phyloP scores from a whole-genome alignment of 1,284 basidiomycete species.

The Ganoderma leucocontextum region DNA sequence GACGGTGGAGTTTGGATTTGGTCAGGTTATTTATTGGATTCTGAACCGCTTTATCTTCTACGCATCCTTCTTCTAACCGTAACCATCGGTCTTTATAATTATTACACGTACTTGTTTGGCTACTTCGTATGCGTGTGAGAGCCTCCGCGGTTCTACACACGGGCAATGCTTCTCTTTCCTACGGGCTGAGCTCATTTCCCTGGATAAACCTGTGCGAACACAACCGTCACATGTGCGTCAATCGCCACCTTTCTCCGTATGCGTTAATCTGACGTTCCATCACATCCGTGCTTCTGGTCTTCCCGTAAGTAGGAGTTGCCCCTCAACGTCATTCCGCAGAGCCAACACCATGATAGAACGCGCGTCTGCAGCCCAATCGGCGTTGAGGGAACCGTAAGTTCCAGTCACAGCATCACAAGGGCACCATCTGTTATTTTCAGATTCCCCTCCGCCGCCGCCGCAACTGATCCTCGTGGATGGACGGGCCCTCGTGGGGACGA shows the following conservation, averaged over 20 bases:
- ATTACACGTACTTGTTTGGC: neutral
- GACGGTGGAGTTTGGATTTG: neutral
- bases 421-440: neutral
- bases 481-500: neutral
- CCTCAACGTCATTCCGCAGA: neutral
- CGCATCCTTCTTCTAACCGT: neutral
- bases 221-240: neutral
- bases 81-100: neutral
- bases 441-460: neutral
- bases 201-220: neutral
- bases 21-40: neutral
- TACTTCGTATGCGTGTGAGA: neutral
- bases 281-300: neutral
- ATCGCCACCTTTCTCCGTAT: neutral
- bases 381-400: no score
- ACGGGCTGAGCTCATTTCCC: neutral
- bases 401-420: neutral
- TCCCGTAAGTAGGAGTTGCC: neutral
- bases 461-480: neutral
- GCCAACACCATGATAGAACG: neutral
- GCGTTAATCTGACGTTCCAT: neutral
- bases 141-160: neutral
- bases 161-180: conserved; percentile 5
- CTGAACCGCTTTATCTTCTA: neutral
- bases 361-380: no score